Evolutionary conservation across 2,329 filamentous ascomycete genomes (phyloP), one percentile per base, ranked within the genome.

Genomic region (Cryphonectria nitschkei): DNA sequence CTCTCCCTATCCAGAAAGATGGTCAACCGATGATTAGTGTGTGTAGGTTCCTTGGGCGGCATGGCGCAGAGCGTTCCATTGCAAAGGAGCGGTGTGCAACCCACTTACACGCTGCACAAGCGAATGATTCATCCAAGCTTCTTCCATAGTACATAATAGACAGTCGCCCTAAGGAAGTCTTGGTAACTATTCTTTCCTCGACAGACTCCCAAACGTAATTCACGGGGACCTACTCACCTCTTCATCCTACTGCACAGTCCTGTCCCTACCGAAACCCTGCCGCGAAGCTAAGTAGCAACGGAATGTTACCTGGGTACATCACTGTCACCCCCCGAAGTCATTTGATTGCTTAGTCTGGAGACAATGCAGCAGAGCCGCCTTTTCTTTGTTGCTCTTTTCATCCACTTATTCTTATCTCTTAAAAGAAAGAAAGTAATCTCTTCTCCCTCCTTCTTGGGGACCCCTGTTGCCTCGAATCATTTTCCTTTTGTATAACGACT

Each of bases 41-140:
- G 22, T 50, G 46, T 56, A 56, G 26, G 54, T 32, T 58, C 29
- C 13, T 19, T 19, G 26, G 29, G 14, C 54, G 26, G 54, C 3
- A 32, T 13, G 14, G 29, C 14, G 26, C 54, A 32, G 54, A 19
- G 14, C 29, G 54, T 32, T 58, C 29, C 54, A 58, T 58, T 13
- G 29, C 7, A 62, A 62, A 62, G 60, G 60, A 62, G 60, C 34
- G 60, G 60, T 62, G 60, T 62, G 60, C 60, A 62, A 22, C 58
- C 37, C 32, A 39, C 37, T 9, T 22, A 5, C 60, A n/a, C 22
- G 8, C 34, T 34, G 34, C 34, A 62, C 14, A 13, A 58, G 29
- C 54, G 32, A 29, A 56, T 7, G 11, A 50, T 50, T 50, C 22
- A 56, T n/a, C 52, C 26, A 29, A 7, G 52, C n/a, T 56, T 29